A percentile compares a stretch with the other conserved stretches of the same genome.
Evolutionary conservation across 2,329 filamentous ascomycete genomes (phyloP).

Genomic region (Neopestalotiopsis sp.): DNA sequence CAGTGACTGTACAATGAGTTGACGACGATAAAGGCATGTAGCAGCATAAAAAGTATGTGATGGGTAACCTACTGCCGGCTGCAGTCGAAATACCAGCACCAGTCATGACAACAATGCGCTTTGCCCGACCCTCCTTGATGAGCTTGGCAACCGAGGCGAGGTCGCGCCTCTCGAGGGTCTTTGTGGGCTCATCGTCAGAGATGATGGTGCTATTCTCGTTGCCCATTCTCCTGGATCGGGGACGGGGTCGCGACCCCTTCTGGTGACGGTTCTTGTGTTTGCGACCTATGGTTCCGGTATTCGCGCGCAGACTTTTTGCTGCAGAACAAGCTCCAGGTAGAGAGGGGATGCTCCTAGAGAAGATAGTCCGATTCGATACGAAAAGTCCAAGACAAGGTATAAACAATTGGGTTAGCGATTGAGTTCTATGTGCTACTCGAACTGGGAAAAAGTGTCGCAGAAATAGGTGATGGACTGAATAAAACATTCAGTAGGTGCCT

Average conservation of each 20-base stretch:
- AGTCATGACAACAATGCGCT: constrained; percentile 83
- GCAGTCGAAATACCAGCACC: constrained; percentile 87
- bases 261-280: constrained; percentile 11
- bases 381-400: too few relatives aligned
- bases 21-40: neutral
- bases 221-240: constrained; percentile 70
- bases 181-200: constrained; percentile 66
- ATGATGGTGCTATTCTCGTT: constrained; percentile 77
- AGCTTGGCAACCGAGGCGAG: constrained; percentile 79
- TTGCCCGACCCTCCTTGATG: constrained; percentile 71
- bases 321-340: neutral
- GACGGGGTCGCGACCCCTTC: constrained; percentile 23
- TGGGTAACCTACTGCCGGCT: constrained; percentile 58
- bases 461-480: neutral
- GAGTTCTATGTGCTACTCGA: too few relatives aligned
- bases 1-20: neutral
- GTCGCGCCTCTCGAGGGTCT: constrained; percentile 70
- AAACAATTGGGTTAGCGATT: too few relatives aligned
- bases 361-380: too few relatives aligned
- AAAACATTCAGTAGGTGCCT: neutral
- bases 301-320: neutral
- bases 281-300: constrained; percentile 3
- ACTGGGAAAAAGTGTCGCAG: neutral
- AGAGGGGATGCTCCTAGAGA: neutral
- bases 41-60: neutral